Conservation (phyloP, 495 filamentous ascomycete genomes). For the Aspergillus egyptiacus region DNA sequence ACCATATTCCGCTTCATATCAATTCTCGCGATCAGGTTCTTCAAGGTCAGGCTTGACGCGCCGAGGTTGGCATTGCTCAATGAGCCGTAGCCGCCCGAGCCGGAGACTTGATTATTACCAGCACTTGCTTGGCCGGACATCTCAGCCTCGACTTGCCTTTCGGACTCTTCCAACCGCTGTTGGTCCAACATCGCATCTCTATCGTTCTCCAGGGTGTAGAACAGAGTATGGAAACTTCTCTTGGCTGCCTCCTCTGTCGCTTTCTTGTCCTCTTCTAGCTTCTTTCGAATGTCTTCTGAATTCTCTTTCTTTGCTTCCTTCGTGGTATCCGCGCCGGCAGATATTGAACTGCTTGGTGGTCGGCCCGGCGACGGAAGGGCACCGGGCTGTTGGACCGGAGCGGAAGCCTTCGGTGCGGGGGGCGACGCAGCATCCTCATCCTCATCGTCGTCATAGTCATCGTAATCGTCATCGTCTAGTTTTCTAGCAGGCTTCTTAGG, state of each 20-base stretch:
- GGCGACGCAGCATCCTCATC: conserved; percentile 59
- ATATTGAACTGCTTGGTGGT: conserved; percentile 25
- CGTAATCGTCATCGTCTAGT: conserved; percentile 75
- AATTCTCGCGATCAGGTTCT: conserved; percentile 92
- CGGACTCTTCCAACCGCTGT: conserved; percentile 91
- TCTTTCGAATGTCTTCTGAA: conserved; percentile 83
- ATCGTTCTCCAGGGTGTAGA: conserved; percentile 94
- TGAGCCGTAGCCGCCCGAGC: conserved; percentile 63
- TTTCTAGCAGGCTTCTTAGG: conserved; percentile 59
- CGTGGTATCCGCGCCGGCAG: conserved; percentile 23
- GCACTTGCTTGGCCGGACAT: conserved; percentile 63
- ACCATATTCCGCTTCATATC: conserved; percentile 86
- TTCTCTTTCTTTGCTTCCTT: conserved; percentile 54
- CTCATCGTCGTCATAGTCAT: conserved; percentile 79
- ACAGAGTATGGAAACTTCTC: conserved; percentile 81
- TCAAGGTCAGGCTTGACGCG: conserved; percentile 92
- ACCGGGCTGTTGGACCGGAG: conserved; percentile 33
- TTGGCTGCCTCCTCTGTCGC: conserved; percentile 86
- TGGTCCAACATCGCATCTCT: conserved; percentile 95
- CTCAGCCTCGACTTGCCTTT: conserved; percentile 92
- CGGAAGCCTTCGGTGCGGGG: conserved; percentile 52
- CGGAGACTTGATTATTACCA: conserved; percentile 42
- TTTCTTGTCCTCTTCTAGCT: conserved; percentile 89
- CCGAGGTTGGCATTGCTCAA: conserved; percentile 90
- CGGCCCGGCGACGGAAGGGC: conserved; percentile 26